Evolutionary conservation across 371 early-diverging fungal species (phyloP).

Genomic region (Mucor mucedo): DNA sequence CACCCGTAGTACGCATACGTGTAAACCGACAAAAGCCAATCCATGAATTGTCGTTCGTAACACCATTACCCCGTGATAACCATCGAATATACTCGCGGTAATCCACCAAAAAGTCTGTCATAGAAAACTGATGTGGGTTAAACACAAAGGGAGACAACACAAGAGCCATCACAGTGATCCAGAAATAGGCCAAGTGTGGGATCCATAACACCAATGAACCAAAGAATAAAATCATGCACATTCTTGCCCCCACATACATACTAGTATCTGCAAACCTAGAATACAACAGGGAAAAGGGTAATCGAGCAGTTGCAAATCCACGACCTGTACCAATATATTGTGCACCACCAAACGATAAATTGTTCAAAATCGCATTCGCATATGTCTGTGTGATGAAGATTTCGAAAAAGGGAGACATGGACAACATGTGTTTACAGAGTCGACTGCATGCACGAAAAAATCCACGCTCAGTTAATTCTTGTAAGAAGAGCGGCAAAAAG

Average conservation of each 20-base stretch:
- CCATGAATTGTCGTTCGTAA: conserved; percentile 73
- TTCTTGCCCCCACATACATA: conserved; percentile 76
- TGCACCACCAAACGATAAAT: conserved; percentile 84
- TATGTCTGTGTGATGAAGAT: conserved; percentile 89
- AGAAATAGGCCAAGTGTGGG: conserved; percentile 80
- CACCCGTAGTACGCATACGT: conserved; percentile 76
- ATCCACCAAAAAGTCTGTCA: conserved; percentile 78
- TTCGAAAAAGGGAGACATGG: conserved; percentile 86
- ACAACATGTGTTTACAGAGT: conserved; percentile 82
- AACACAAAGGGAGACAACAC: conserved; percentile 80
- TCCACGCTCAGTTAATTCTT: conserved; percentile 86
- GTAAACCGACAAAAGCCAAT: conserved; percentile 72
- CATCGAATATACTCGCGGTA: conserved; percentile 80
- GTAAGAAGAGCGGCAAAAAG: conserved; percentile 85
- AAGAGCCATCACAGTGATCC: conserved; percentile 78
- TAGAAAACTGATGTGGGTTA: conserved; percentile 83
- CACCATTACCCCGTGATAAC: conserved; percentile 79
- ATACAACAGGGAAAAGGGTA: conserved; percentile 75
- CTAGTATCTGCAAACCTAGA: conserved; percentile 82
- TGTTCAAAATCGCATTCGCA: conserved; percentile 76
- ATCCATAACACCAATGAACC: conserved; percentile 72
- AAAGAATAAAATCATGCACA: conserved; percentile 70
- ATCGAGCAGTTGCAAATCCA: conserved; percentile 85
- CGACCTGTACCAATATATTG: conserved; percentile 89
- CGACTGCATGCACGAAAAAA: conserved; percentile 72